These are phyloP conservation scores for Nakataea oryzae DNA, from an alignment of 2,329 filamentous ascomycete species.

Conservation along the genomic window DNA sequence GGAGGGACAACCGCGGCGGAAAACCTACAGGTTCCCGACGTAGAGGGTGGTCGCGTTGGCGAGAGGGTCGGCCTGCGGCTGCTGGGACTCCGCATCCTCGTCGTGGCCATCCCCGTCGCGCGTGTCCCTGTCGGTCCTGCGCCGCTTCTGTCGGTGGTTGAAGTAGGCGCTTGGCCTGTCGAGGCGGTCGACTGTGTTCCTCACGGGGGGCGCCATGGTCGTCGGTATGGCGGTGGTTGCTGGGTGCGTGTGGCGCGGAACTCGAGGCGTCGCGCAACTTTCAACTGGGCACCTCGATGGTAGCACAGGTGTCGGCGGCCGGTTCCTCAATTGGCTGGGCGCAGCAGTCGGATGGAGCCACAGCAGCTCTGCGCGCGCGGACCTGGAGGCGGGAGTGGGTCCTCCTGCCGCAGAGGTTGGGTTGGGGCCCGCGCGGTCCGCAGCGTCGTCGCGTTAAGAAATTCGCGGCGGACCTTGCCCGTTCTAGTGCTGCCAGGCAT, in stretches of 20 bases:
- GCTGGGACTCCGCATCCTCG: slow-evolving; percentile 31
- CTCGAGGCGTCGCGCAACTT: background rate
- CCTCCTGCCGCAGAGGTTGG: background rate
- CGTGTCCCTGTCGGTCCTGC: slow-evolving; percentile 47
- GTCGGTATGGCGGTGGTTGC: background rate
- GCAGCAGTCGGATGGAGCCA: too few relatives aligned
- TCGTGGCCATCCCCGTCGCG: slow-evolving; percentile 51
- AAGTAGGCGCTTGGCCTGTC: slow-evolving; percentile 96
- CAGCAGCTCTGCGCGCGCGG: background rate
- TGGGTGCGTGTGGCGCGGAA: background rate
- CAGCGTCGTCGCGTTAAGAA: background rate
- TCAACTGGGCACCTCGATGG: background rate
- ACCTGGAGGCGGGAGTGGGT: background rate
- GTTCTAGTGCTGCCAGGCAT: background rate
- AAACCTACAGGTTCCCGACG: slow-evolving; percentile 79
- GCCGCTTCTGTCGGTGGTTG: slow-evolving; percentile 58
- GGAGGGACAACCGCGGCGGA: slow-evolving; percentile 1
- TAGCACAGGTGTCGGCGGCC: background rate
- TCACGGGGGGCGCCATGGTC: slow-evolving; percentile 13
- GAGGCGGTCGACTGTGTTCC: slow-evolving; percentile 78
- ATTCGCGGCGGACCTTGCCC: background rate
- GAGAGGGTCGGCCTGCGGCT: slow-evolving; percentile 66
- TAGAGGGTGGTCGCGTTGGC: slow-evolving; percentile 89
- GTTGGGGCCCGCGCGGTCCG: background rate
- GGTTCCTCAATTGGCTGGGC: background rate